phyloP scores from a whole-genome alignment of 768 basidiomycete genomes.

The Mycena venus region DNA sequence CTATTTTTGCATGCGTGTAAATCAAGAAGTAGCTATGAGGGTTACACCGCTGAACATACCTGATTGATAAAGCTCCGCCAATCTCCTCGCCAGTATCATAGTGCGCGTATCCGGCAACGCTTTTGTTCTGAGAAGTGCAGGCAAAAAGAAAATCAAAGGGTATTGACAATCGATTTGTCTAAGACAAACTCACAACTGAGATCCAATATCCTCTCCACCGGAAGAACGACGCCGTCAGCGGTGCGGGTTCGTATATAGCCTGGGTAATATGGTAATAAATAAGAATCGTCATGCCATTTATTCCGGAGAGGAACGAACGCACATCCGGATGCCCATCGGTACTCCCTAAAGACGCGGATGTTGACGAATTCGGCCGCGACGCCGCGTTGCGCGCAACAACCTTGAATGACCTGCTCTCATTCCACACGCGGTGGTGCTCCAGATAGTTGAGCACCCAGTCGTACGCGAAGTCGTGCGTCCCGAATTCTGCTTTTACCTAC shows the following conservation, averaged over 20 bases:
- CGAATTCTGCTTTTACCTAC: constrained; percentile 23
- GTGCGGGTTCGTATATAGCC: constrained; percentile 23
- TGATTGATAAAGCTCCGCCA: constrained; percentile 21
- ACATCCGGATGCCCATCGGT: constrained; percentile 25
- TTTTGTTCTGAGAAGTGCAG: constrained; percentile 12
- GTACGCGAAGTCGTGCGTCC: constrained; percentile 28
- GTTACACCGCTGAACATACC: no score
- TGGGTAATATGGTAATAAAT: neutral
- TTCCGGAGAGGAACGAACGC: neutral
- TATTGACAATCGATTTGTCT: no score
- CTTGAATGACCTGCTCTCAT: constrained; percentile 31
- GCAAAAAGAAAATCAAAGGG: neutral
- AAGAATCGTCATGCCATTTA: no score
- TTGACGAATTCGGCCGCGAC: neutral
- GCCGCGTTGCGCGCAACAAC: constrained; percentile 25
- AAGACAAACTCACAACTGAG: constrained; percentile 9
- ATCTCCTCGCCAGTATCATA: constrained; percentile 31
- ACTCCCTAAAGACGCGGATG: constrained; percentile 2
- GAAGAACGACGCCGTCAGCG: neutral
- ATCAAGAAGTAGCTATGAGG: neutral
- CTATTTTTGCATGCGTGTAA: neutral
- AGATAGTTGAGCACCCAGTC: constrained; percentile 30
- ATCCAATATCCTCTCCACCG: constrained; percentile 31
- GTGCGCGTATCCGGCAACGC: constrained; percentile 19
- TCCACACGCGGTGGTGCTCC: constrained; percentile 29